These are phyloP conservation scores for Leccinum subatratum DNA, from an alignment of 1,284 basidiomycete genomes.

Conservation along the genomic window DNA sequence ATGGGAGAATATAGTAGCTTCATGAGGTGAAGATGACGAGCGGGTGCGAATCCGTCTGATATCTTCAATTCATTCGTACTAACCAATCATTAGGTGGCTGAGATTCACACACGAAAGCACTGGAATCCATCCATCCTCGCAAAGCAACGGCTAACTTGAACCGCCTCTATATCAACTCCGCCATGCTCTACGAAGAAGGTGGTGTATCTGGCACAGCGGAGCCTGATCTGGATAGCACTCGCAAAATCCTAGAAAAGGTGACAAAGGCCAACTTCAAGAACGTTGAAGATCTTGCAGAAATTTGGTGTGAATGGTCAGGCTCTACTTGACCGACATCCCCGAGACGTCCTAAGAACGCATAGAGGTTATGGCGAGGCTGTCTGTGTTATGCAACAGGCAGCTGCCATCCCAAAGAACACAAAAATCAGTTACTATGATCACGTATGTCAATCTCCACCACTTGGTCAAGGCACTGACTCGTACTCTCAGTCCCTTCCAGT, in stretches of 20 bases:
- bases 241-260: conserved; percentile 90
- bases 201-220: conserved; percentile 77
- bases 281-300: conserved; percentile 97
- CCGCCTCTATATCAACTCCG: conserved; percentile 90
- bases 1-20: conserved; percentile 97
- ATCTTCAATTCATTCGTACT: conserved; percentile 6
- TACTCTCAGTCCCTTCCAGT: conserved; percentile 67
- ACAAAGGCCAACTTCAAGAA: conserved; percentile 87
- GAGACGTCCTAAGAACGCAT: conserved; percentile 15
- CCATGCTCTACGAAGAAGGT: conserved; percentile 96
- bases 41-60: conserved; percentile 51
- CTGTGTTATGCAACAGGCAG: conserved; percentile 92
- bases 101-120: conserved; percentile 87
- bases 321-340: conserved; percentile 3
- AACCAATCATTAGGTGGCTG: conserved; percentile 62
- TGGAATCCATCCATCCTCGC: conserved; percentile 85
- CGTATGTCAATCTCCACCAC: conserved; percentile 43
- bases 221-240: conserved; percentile 77
- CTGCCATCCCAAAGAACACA: conserved; percentile 81
- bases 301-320: conserved; percentile 98
- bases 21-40: conserved; percentile 90
- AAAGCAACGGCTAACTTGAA: conserved; percentile 91
- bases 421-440: conserved; percentile 97
- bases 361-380: conserved; percentile 97
- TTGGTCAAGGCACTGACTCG: conserved; percentile 13